phyloP scores from a whole-genome alignment of 192 early-diverging fungal genomes.

The Entrophospora sp. region DNA sequence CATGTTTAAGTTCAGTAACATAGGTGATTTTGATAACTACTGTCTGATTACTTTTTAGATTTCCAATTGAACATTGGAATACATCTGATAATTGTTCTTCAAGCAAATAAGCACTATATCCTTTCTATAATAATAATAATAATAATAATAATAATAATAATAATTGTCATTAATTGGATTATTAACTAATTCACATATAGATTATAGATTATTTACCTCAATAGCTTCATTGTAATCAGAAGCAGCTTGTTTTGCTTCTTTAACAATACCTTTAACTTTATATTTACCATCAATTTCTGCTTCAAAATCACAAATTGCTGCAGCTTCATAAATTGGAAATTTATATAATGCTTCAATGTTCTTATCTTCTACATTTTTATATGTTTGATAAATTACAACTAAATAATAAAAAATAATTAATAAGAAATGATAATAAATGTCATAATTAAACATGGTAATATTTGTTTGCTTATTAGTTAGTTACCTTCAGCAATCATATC shows the following conservation, averaged over 20 bases:
- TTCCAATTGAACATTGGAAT: slow-evolving; percentile 42
- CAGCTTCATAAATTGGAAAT: slow-evolving; percentile 4
- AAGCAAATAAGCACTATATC: slow-evolving; percentile 9
- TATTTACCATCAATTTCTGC: slow-evolving; percentile 6
- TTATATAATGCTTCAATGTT: slow-evolving; percentile 9
- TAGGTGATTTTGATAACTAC: slow-evolving; percentile 38
- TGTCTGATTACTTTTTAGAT: slow-evolving; percentile 27
- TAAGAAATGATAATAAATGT: too few species aligned
- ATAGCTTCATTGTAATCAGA: slow-evolving; percentile 3
- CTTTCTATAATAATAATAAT: background rate
- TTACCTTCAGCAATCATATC: slow-evolving; percentile 21
- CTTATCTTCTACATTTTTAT: background rate
- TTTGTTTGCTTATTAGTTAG: background rate
- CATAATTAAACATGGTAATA: background rate
- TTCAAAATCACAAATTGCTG: slow-evolving; percentile 14
- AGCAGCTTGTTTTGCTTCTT: slow-evolving; percentile 3
- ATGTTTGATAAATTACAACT: slow-evolving; percentile 14
- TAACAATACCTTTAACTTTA: slow-evolving; percentile 9
- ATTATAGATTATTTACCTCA: background rate
- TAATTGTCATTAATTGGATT: background rate
- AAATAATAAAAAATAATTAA: background rate
- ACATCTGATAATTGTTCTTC: slow-evolving; percentile 24
- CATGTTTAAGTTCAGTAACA: slow-evolving; percentile 37
- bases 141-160: background rate
- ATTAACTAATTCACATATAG: background rate